Evolutionary conservation across 208 protist genomes (phyloP).

Genomic region (Trypanosoma boissoni): DNA sequence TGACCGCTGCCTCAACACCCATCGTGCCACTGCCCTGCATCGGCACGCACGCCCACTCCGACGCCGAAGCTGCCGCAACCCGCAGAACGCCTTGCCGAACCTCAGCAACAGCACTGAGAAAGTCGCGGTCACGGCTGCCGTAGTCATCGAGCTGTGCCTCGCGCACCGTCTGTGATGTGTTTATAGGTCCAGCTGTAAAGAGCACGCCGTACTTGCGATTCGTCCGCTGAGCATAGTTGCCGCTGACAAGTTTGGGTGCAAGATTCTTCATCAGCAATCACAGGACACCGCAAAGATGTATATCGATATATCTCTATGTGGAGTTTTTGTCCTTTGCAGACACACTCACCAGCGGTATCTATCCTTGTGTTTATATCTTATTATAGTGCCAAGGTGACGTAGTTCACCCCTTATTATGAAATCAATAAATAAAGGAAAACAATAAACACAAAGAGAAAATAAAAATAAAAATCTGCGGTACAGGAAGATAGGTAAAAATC

Average conservation of each 20-base stretch:
- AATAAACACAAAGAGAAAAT: slow-evolving; percentile 11
- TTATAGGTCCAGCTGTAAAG: slow-evolving; percentile 61
- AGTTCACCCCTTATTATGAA: no score
- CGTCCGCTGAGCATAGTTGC: slow-evolving; percentile 24
- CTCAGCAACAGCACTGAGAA: slow-evolving; percentile 36
- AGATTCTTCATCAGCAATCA: background rate
- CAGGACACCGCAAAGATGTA: no score
- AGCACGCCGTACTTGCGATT: slow-evolving; percentile 39
- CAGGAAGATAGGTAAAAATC: background rate
- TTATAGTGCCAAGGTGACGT: no score
- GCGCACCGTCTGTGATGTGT: slow-evolving; percentile 39
- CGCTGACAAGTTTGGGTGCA: background rate
- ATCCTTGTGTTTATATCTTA: no score
- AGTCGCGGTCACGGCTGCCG: slow-evolving; percentile 52
- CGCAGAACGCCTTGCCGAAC: slow-evolving; percentile 36
- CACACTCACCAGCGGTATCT: no score
- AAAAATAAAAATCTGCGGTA: slow-evolving; percentile 15
- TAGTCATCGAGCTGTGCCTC: slow-evolving; percentile 53
- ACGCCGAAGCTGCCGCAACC: slow-evolving; percentile 24
- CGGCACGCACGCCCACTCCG: slow-evolving; percentile 38
- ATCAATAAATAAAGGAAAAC: slow-evolving; percentile 14
- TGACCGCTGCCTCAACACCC: slow-evolving; percentile 49
- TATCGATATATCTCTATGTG: no score
- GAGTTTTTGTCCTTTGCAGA: no score
- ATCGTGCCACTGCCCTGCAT: slow-evolving; percentile 65